These are phyloP conservation scores for Pilaira anomala DNA, from an alignment of 192 early-diverging fungal species.

Conservation along the genomic window DNA sequence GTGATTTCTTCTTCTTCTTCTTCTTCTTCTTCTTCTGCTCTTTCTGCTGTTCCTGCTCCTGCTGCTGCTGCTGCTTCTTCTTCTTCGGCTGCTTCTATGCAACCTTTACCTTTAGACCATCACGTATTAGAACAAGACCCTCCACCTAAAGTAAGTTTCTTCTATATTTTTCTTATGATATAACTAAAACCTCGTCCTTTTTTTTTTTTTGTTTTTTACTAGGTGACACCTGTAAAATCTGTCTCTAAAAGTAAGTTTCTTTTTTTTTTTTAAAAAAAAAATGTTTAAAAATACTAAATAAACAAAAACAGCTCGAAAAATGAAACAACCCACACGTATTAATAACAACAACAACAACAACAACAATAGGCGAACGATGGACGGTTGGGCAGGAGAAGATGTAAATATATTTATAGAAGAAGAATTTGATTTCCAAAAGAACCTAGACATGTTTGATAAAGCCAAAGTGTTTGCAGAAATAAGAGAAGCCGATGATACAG, in stretches of 20 bases:
- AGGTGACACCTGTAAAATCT: not conserved
- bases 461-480: conserved; percentile 44
- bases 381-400: conserved; percentile 60
- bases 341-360: conserved; percentile 3
- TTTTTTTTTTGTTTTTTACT: not conserved
- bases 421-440: conserved; percentile 66
- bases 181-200: not conserved
- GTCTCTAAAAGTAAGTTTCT: not conserved
- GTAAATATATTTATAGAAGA: conserved; percentile 56
- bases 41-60: conserved; percentile 9
- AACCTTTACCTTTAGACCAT: not conserved
- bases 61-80: not conserved
- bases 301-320: not conserved
- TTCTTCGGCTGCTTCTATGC: conserved; percentile 1
- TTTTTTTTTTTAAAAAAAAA: not conserved
- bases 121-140: not conserved
- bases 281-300: too few species aligned
- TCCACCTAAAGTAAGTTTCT: not conserved
- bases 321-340: not conserved
- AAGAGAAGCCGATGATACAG: conserved; percentile 60
- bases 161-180: not conserved
- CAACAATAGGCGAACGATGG: not conserved
- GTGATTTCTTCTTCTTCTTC: conserved; percentile 35
- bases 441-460: conserved; percentile 70
- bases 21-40: not conserved